Percentiles rank a stretch among this genome's conserved stretches.
Evolutionary conservation across 805 yeast species (phyloP).

Genomic region (Suhomyces vadensis): DNA sequence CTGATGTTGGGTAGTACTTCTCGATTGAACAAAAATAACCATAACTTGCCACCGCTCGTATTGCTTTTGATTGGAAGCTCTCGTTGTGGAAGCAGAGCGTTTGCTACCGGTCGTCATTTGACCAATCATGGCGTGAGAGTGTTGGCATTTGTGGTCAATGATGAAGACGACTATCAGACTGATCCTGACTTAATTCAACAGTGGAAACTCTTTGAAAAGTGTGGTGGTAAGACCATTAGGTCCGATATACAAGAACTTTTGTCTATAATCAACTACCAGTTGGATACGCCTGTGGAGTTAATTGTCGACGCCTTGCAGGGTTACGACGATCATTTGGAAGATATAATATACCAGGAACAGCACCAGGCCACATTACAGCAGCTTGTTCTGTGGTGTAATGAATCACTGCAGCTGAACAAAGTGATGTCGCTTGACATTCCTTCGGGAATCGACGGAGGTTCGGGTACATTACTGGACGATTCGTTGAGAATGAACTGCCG

Average conservation of each 20-base stretch:
- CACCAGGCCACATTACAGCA: constrained; percentile 41
- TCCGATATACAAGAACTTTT: constrained; percentile 37
- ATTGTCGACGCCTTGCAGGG: constrained; percentile 86
- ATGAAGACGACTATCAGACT: constrained; percentile 25
- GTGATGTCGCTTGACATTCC: constrained; percentile 76
- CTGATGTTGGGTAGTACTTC: constrained; percentile 64
- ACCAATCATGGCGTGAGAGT: constrained; percentile 73
- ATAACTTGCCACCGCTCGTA: constrained; percentile 78
- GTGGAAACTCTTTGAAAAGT: constrained; percentile 52
- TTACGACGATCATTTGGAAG: constrained; percentile 66
- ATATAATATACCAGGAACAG: constrained; percentile 42
- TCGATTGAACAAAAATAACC: constrained; percentile 64
- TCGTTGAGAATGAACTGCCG: constrained; percentile 45
- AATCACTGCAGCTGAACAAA: constrained; percentile 39
- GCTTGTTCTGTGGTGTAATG: constrained; percentile 69
- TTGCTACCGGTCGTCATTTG: constrained; percentile 78
- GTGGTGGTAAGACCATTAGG: constrained; percentile 64
- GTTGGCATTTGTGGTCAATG: constrained; percentile 47
- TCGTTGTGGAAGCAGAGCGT: constrained; percentile 70
- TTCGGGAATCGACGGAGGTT: constrained; percentile 79
- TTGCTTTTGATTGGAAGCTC: constrained; percentile 72
- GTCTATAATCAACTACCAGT: constrained; percentile 41
- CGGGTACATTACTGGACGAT: constrained; percentile 52
- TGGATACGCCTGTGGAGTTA: constrained; percentile 76
- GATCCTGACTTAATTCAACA: constrained; percentile 52